Conservation (phyloP, 371 early-diverging fungal species). For the Apophysomyces sp. region DNA sequence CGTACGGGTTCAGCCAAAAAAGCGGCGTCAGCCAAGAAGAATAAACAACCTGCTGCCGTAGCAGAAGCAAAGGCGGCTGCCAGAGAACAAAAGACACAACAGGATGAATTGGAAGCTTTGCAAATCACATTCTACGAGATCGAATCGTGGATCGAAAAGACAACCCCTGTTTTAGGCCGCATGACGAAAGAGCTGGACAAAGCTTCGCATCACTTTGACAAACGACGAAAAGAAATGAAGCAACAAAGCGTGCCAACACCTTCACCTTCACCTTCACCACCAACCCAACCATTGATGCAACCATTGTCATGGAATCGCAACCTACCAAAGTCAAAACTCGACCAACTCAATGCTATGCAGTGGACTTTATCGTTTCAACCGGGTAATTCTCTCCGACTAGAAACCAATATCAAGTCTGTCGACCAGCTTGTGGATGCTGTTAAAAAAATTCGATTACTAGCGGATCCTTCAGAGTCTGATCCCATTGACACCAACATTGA, state of each 20-base stretch:
- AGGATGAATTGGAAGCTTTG: constrained; percentile 46
- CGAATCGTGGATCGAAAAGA: constrained; percentile 52
- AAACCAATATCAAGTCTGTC: constrained; percentile 50
- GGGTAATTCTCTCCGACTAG: constrained; percentile 37
- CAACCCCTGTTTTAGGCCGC: constrained; percentile 40
- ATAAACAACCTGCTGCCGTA: constrained; percentile 1
- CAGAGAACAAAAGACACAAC: constrained; percentile 30
- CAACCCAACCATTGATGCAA: neutral
- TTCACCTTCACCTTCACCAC: too few relatives aligned
- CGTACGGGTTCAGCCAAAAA: constrained; percentile 6
- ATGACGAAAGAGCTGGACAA: constrained; percentile 52
- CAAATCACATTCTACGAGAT: constrained; percentile 57
- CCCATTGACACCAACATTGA: neutral
- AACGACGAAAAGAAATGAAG: constrained; percentile 16
- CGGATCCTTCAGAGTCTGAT: constrained; percentile 11
- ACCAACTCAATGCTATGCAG: constrained; percentile 28
- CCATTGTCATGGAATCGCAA: neutral
- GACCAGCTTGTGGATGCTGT: constrained; percentile 53
- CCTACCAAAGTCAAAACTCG: neutral
- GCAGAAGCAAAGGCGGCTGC: constrained; percentile 29
- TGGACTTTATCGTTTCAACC: constrained; percentile 47
- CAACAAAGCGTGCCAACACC: neutral
- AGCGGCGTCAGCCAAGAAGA: constrained; percentile 2
- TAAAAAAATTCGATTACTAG: constrained; percentile 33
- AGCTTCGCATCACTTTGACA: constrained; percentile 41